These are phyloP conservation scores for Elymus sibiricus DNA, from an alignment of 176 grass and related monocot species.

Conservation along the genomic window DNA sequence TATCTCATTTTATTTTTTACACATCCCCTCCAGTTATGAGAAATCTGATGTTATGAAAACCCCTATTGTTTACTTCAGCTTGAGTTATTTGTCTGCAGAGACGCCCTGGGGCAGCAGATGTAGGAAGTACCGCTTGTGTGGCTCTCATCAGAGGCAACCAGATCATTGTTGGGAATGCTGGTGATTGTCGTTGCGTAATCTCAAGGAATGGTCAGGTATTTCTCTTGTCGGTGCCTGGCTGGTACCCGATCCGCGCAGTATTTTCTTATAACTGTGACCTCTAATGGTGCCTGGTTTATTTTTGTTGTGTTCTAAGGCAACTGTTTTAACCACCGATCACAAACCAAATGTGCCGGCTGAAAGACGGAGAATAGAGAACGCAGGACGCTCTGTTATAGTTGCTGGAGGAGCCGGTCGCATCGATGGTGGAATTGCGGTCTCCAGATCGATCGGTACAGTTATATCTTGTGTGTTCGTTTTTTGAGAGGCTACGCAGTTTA, in stretches of 20 bases:
- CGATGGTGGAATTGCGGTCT: conserved; percentile 22
- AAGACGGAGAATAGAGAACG: conserved; percentile 27
- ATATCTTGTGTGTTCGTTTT: neutral
- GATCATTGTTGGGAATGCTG: conserved; percentile 52
- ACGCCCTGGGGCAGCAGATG: neutral
- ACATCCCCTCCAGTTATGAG: conserved; percentile 1
- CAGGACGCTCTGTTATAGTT: neutral
- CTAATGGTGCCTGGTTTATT: conserved; percentile 13
- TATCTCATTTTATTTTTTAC: conserved; percentile 9
- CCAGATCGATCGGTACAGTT: conserved; percentile 41
- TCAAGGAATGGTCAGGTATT: conserved; percentile 37
- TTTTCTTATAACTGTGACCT: conserved; percentile 9
- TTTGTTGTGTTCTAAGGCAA: conserved; percentile 17
- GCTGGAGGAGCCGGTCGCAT: conserved; percentile 18
- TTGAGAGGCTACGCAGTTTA: neutral
- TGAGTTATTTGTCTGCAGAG: conserved; percentile 17
- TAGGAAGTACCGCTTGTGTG: conserved; percentile 43
- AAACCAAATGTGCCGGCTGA: conserved; percentile 26
- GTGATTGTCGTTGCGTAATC: conserved; percentile 49
- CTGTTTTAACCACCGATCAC: conserved; percentile 27
- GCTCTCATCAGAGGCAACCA: conserved; percentile 40
- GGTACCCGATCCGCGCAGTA: neutral
- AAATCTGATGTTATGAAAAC: neutral
- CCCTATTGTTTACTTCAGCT: neutral
- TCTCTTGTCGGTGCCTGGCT: neutral